These are phyloP conservation scores for Thermothelomyces thermophilus DNA, from an alignment of 2,329 filamentous ascomycete species.

Conservation along the genomic window DNA sequence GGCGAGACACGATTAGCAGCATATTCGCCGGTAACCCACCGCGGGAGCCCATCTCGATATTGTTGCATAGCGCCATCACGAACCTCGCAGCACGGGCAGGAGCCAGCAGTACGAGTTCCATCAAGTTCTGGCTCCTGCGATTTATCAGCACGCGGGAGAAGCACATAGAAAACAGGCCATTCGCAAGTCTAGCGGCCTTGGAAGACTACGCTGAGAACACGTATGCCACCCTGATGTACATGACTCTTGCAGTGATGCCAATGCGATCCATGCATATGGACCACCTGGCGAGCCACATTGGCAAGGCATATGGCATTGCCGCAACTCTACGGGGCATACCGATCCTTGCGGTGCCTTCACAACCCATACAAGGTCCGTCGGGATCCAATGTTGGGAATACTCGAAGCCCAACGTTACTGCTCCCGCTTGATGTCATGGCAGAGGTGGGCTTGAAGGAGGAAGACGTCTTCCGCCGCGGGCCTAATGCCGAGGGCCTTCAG, in stretches of 20 bases:
- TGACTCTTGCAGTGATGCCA: conserved; percentile 72
- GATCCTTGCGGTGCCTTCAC: conserved; percentile 71
- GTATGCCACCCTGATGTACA: conserved; percentile 86
- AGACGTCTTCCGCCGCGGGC: conserved; percentile 75
- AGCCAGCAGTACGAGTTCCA: conserved; percentile 39
- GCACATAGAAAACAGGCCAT: conserved; percentile 77
- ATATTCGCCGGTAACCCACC: conserved; percentile 73
- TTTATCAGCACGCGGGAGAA: conserved; percentile 77
- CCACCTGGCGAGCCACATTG: conserved; percentile 89
- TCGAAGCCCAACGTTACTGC: conserved; percentile 52
- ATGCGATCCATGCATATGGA: conserved; percentile 79
- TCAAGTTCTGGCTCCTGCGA: conserved; percentile 68
- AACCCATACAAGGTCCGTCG: conserved; percentile 39
- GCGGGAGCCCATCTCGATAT: conserved; percentile 82
- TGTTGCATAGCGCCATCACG: conserved; percentile 67
- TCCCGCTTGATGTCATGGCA: conserved; percentile 87
- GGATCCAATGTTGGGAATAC: conserved; percentile 34
- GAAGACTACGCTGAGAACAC: conserved; percentile 93
- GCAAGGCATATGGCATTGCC: conserved; percentile 84
- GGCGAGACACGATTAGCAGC: conserved; percentile 75
- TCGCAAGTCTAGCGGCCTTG: conserved; percentile 62
- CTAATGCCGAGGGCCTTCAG: conserved; percentile 69
- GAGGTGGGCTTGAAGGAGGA: conserved; percentile 76
- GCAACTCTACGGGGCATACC: conserved; percentile 83
- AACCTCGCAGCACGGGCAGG: conserved; percentile 45